These are phyloP conservation scores for Komagataella ulmi DNA, from an alignment of 805 yeast species.

Conservation along the genomic window DNA sequence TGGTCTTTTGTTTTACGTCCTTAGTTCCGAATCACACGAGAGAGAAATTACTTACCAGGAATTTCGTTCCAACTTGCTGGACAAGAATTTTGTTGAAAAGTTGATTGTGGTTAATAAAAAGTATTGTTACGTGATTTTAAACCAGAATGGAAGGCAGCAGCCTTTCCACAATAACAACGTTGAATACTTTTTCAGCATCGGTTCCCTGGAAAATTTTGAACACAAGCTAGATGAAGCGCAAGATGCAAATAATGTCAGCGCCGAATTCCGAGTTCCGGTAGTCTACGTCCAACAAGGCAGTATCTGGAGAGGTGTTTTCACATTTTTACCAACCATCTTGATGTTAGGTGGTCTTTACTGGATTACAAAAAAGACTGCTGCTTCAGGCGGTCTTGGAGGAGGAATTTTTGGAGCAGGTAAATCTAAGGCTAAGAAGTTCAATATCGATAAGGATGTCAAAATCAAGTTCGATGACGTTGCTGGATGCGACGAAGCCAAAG, in stretches of 20 bases:
- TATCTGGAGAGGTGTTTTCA: constrained; percentile 45
- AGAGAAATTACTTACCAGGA: constrained; percentile 79
- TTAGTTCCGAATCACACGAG: constrained; percentile 1
- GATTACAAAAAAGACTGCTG: constrained; percentile 42
- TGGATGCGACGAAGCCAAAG: constrained; percentile 94
- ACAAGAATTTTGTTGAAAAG: constrained; percentile 63
- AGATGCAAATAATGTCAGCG: constrained; percentile 47
- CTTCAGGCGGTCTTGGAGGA: constrained; percentile 62
- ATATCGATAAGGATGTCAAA: constrained; percentile 83
- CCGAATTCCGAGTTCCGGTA: constrained; percentile 66
- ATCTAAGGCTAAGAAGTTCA: constrained; percentile 82
- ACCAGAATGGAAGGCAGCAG: constrained; percentile 14
- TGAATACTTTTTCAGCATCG: constrained; percentile 58
- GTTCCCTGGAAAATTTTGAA: constrained; percentile 84
- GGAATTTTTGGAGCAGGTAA: constrained; percentile 80
- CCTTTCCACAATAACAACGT: constrained; percentile 17
- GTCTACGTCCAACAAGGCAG: constrained; percentile 64
- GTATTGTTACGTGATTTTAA: constrained; percentile 51
- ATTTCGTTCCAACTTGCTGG: constrained; percentile 61
- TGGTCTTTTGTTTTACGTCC: constrained; percentile 3
- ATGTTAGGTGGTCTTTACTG: constrained; percentile 84
- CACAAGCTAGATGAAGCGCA: constrained; percentile 66
- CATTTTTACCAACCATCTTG: constrained; percentile 79
- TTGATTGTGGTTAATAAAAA: constrained; percentile 67
- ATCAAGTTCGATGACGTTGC: constrained; percentile 91